Evolutionary conservation across 1,139 yeast species (phyloP).

Genomic region (Zhuliangozyma blackwelliae): DNA sequence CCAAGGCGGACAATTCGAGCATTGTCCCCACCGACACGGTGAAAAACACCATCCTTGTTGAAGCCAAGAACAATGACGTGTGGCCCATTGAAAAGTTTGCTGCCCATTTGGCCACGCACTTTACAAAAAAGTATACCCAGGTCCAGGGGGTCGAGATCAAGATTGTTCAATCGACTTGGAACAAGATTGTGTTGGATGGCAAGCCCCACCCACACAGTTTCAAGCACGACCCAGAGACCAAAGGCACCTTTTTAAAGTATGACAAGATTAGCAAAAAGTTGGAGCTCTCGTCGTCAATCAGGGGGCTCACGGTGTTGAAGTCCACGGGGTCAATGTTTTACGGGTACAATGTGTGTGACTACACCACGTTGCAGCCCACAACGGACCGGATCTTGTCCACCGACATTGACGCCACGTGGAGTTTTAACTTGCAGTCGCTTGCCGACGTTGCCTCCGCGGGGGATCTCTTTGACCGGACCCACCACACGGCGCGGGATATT

Average conservation of each 20-base stretch:
- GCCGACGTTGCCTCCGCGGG: constrained; percentile 46
- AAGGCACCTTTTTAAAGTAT: constrained; percentile 55
- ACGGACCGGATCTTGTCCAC: constrained; percentile 83
- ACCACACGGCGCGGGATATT: constrained; percentile 54
- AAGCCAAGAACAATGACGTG: constrained; percentile 75
- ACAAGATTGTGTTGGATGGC: constrained; percentile 62
- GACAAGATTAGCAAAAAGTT: constrained; percentile 45
- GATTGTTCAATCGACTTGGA: constrained; percentile 74
- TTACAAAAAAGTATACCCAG: constrained; percentile 68
- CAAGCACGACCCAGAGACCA: constrained; percentile 72
- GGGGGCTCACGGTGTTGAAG: constrained; percentile 82
- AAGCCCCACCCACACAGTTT: constrained; percentile 79
- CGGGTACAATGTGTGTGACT: constrained; percentile 81
- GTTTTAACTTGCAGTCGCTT: constrained; percentile 54
- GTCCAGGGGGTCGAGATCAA: constrained; percentile 66
- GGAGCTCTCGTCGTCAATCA: constrained; percentile 62
- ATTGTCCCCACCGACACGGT: constrained; percentile 94
- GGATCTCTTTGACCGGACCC: constrained; percentile 57
- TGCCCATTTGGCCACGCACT: constrained; percentile 77
- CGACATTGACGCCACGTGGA: constrained; percentile 76
- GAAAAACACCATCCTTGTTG: constrained; percentile 78
- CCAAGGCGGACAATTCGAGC: constrained; percentile 81
- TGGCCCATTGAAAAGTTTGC: constrained; percentile 93
- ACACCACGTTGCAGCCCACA: constrained; percentile 80
- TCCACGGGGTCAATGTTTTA: constrained; percentile 94